Evolutionary conservation across 805 yeast genomes (phyloP), one percentile per base, ranked within the genome.

Genomic region (Brettanomyces nanus): DNA sequence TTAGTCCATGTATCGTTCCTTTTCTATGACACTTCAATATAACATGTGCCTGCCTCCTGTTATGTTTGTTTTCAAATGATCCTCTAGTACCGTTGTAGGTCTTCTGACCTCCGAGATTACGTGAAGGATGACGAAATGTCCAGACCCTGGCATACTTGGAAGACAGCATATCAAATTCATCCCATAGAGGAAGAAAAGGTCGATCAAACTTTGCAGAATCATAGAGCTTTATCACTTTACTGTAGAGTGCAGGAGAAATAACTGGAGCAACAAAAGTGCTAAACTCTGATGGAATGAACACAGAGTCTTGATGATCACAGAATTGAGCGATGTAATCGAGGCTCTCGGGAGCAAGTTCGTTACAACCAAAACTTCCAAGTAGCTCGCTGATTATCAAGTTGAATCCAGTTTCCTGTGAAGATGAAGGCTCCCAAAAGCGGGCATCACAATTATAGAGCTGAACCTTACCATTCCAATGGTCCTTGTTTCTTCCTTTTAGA

Each of bases 301-400:
- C 57, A 3, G 85, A 81, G 26, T 54, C 40, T 47, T 59, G 37
- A 56, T 71, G 47, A 57, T 73, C 68, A 48, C 69, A 42, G 47
- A 52, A 47, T 34, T 50, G 45, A 36, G 71, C 69, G 14, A 67
- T 49, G 1, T 68, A 60, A 32, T 62, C 63, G 3, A 85, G 56
- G 41, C 92, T 79, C 54, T 89, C 97, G 0, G 97, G 97, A 6
- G 85, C 71, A 14, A 85, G 65, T 54, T 89, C 97, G 57, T 89
- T 90, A 56, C 94, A 90, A 4, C 95, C 97, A 61, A 90, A 83
- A 13, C 95, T 84, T 5, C 97, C 97, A 20, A 89, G 58, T 6
- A 90, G 62, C 55, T 89, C 97, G 31, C 94, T 81, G 1, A 90
- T 68, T 6, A 87, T 70, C 31, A 89, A 50, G 51, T 83, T 71